These are phyloP conservation scores for Arthrobotrys pseudoclavata DNA, from an alignment of 2,329 filamentous ascomycete genomes.

Conservation along the genomic window DNA sequence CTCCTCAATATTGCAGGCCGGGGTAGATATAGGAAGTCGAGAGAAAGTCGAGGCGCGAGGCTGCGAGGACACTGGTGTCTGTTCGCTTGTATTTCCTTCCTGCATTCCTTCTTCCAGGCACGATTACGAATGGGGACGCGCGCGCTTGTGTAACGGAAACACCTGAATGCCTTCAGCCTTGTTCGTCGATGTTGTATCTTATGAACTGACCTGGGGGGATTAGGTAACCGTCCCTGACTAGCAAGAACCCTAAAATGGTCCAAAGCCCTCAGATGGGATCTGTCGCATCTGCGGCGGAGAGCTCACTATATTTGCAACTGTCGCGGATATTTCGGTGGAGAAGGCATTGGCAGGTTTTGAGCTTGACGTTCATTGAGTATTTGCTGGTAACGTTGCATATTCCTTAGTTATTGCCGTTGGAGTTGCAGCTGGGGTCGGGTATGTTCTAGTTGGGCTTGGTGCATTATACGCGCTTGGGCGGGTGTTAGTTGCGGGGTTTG, in stretches of 20 bases:
- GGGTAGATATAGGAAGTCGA: too few relatives aligned
- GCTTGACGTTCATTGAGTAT: not conserved
- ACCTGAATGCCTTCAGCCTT: not conserved
- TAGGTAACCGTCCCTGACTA: not conserved
- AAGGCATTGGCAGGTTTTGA: not conserved
- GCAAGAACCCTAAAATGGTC: slow-evolving; percentile 5
- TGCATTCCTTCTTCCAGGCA: not conserved
- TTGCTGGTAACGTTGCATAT: not conserved
- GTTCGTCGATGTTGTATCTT: too few relatives aligned
- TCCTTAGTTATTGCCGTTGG: not conserved
- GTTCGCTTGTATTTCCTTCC: too few relatives aligned
- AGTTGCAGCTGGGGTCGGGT: not conserved
- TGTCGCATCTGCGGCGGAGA: not conserved
- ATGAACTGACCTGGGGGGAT: too few relatives aligned
- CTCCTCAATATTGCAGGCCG: too few relatives aligned
- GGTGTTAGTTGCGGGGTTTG: not conserved
- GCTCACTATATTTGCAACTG: not conserved
- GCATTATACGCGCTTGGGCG: not conserved
- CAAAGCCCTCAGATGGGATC: not conserved
- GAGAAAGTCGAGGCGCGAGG: too few relatives aligned
- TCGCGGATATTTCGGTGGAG: not conserved
- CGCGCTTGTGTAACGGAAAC: slow-evolving; percentile 7
- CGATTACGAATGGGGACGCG: not conserved
- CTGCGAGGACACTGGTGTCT: too few relatives aligned
- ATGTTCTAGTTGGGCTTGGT: not conserved